A percentile compares a stretch with the other conserved stretches of the same genome.
phyloP scores from a whole-genome alignment of 106 monocot species.

The Hemerocallis citrina region DNA sequence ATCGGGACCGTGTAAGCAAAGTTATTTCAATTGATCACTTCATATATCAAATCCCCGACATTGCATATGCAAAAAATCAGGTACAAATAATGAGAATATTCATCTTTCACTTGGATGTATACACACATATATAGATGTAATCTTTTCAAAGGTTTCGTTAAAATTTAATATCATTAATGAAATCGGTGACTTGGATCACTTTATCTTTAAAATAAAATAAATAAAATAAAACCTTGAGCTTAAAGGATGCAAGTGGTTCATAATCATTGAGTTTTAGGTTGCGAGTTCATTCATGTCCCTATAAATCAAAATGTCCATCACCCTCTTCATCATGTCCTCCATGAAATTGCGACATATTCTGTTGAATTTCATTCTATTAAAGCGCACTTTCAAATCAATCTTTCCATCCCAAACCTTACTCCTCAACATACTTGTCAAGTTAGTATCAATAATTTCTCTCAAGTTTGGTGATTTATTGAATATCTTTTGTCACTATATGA shows the following conservation, averaged over 20 bases:
- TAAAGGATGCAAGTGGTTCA: not conserved
- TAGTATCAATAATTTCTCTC: not conserved
- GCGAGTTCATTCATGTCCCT: not conserved
- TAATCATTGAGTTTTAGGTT: not conserved
- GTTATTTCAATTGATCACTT: too few species aligned
- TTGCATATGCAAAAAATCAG: too few species aligned
- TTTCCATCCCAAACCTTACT: not conserved
- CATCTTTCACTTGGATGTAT: too few species aligned
- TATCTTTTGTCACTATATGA: too few species aligned
- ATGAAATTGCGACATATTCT: not conserved
- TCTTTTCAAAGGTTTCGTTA: too few species aligned
- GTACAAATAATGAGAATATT: too few species aligned
- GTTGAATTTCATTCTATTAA: not conserved
- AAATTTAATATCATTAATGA: too few species aligned
- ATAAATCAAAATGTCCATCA: not conserved
- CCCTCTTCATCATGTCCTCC: not conserved
- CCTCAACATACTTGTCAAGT: not conserved
- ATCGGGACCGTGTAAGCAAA: too few species aligned
- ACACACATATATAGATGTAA: too few species aligned
- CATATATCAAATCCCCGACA: too few species aligned
- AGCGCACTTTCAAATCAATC: not conserved
- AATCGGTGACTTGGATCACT: too few species aligned
- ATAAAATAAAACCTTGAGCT: not conserved
- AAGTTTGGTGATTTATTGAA: not conserved
- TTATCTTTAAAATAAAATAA: too few species aligned